Conservation (phyloP, 1,284 basidiomycete genomes). For the Puccinia triticina region DNA sequence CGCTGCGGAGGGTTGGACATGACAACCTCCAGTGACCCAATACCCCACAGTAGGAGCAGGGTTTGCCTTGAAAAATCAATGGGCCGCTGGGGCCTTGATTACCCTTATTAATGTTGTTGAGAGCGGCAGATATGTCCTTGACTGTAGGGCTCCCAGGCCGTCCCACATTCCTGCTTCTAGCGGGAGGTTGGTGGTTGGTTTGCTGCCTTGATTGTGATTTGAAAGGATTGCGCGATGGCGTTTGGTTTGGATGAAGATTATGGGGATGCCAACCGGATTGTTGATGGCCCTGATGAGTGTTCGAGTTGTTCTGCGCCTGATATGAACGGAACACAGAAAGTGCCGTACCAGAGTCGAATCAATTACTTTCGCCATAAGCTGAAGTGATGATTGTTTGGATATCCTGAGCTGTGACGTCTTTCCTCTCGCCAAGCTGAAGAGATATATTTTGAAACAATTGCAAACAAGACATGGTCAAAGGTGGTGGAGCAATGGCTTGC, state of each 20-base stretch:
- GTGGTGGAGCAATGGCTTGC: background rate
- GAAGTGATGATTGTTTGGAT: conserved; percentile 7
- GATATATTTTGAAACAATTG: conserved; percentile 30
- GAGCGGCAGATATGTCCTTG: background rate
- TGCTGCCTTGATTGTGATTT: background rate
- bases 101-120: too few relatives aligned
- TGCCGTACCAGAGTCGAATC: background rate
- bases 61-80: too few relatives aligned
- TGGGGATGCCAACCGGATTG: too few relatives aligned
- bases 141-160: background rate
- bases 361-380: too few relatives aligned
- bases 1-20: background rate
- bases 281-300: too few relatives aligned
- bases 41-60: too few relatives aligned
- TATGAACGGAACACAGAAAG: background rate
- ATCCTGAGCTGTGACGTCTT: background rate
- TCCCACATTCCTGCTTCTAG: background rate
- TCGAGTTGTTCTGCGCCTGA: background rate
- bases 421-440: background rate
- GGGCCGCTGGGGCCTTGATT: too few relatives aligned
- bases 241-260: background rate
- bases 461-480: background rate
- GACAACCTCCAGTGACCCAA: too few relatives aligned
- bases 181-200: background rate
- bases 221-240: background rate